Conservation (phyloP, 2,329 filamentous ascomycete genomes). For the Talaromyces sp. region DNA sequence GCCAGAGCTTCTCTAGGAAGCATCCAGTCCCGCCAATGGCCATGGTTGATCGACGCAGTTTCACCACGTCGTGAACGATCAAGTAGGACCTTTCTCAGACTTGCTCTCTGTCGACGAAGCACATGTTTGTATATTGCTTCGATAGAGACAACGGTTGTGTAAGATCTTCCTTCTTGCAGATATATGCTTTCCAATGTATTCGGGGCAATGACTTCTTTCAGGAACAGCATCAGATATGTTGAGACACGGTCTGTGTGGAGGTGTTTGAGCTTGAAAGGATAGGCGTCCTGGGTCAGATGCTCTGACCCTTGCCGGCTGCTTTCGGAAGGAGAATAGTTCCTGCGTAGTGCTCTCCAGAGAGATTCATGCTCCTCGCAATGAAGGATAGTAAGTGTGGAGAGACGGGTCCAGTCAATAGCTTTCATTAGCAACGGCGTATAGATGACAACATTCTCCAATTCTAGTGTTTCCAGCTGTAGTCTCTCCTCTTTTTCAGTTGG, state of each 20-base stretch:
- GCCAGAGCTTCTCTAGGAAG: slow-evolving; percentile 66
- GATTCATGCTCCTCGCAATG: slow-evolving; percentile 70
- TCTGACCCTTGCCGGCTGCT: slow-evolving; percentile 2
- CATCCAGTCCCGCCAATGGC: slow-evolving; percentile 68
- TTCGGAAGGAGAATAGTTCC: slow-evolving; percentile 55
- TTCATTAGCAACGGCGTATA: slow-evolving; percentile 68
- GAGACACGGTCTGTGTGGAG: slow-evolving; percentile 75
- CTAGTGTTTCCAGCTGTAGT: slow-evolving; percentile 67
- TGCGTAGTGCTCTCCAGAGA: slow-evolving; percentile 70
- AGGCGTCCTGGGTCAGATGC: slow-evolving; percentile 42
- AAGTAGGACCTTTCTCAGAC: slow-evolving; percentile 70
- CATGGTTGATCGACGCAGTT: slow-evolving; percentile 40
- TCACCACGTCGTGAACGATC: slow-evolving; percentile 63
- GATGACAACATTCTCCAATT: slow-evolving; percentile 72
- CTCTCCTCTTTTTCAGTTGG: slow-evolving; percentile 34
- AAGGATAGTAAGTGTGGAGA: slow-evolving; percentile 72
- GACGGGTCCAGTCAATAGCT: slow-evolving; percentile 70
- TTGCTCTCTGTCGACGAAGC: slow-evolving; percentile 67
- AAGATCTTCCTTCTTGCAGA: slow-evolving; percentile 63
- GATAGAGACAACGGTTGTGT: slow-evolving; percentile 61
- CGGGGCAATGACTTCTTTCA: slow-evolving; percentile 74
- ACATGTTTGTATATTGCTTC: slow-evolving; percentile 70
- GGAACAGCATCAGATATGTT: slow-evolving; percentile 66
- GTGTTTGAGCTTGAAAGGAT: slow-evolving; percentile 66
- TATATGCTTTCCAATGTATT: slow-evolving; percentile 79